Evolutionary conservation across 176 grass and related monocot genomes (phyloP).

Genomic region (Bothriochloa decipiens): DNA sequence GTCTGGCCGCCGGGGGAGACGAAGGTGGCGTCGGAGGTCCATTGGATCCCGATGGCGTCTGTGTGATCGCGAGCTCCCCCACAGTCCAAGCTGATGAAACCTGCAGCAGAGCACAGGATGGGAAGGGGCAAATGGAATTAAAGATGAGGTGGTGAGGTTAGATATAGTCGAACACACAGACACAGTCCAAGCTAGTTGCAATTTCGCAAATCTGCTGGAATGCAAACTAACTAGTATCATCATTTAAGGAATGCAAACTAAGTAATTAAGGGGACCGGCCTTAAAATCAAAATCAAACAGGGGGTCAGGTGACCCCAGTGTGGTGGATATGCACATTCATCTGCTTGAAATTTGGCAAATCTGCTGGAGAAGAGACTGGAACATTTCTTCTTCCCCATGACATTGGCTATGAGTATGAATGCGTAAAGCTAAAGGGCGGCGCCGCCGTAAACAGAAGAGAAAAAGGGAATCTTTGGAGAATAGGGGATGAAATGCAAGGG

Average conservation of each 20-base stretch:
- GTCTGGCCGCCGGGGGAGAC: conserved; percentile 55
- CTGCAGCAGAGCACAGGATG: conserved; percentile 36
- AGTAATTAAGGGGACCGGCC: too few species aligned
- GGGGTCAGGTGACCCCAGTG: not conserved
- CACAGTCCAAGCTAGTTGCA: not conserved
- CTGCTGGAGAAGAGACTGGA: not conserved
- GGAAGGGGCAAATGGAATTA: not conserved
- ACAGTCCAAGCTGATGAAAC: conserved; percentile 91
- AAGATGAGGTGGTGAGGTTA: too few species aligned
- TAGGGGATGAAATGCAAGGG: not conserved
- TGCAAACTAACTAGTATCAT: not conserved
- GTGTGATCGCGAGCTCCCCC: conserved; percentile 70
- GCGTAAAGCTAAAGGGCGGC: not conserved
- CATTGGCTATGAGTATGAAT: not conserved
- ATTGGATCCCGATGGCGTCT: conserved; percentile 79
- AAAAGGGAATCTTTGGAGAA: conserved; percentile 8
- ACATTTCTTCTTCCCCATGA: not conserved
- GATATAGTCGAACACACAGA: not conserved
- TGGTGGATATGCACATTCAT: not conserved
- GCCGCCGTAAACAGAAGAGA: not conserved
- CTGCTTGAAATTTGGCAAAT: conserved; percentile 2
- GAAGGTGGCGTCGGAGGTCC: conserved; percentile 66
- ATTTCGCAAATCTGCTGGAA: too few species aligned
- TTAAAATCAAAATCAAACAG: not conserved
- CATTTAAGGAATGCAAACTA: too few species aligned